A percentile compares a stretch with the other conserved stretches of the same genome.
Conservation (phyloP, 2,329 filamentous ascomycete genomes). For the Colletotrichum tofieldiae region DNA sequence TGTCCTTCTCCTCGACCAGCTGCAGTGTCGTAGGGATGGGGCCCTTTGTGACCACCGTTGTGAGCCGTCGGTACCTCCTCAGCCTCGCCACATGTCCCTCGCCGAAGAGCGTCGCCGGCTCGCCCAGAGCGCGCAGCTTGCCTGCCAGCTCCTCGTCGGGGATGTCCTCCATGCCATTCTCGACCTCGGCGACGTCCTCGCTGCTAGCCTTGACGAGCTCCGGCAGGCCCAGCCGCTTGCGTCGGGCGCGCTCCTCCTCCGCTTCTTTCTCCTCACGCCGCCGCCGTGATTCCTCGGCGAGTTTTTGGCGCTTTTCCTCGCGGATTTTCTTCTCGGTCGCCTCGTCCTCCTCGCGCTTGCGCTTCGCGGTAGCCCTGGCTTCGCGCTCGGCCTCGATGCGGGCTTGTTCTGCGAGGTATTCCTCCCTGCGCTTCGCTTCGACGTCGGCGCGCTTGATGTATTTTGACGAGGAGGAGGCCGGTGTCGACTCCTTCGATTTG, state of each 20-base stretch:
- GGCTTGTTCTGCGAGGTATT: conserved; percentile 87
- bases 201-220: conserved; percentile 69
- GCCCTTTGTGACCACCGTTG: conserved; percentile 75
- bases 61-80: conserved; percentile 79
- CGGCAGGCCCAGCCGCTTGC: conserved; percentile 86
- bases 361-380: conserved; percentile 81
- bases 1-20: conserved; percentile 86
- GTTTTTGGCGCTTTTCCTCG: conserved; percentile 84
- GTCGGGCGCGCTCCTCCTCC: conserved; percentile 79
- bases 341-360: conserved; percentile 90
- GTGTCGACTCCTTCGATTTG: conserved; percentile 73
- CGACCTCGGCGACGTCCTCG: conserved; percentile 61
- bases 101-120: conserved; percentile 85
- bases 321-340: conserved; percentile 77
- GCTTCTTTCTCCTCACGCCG: conserved; percentile 81
- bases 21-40: conserved; percentile 90
- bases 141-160: conserved; percentile 78
- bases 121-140: conserved; percentile 79
- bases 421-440: conserved; percentile 85
- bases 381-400: conserved; percentile 80
- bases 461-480: conserved; percentile 71
- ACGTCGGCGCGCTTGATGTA: conserved; percentile 89
- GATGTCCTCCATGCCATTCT: conserved; percentile 73
- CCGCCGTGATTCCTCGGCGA: conserved; percentile 85
- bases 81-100: conserved; percentile 81